Evolutionary conservation across 768 basidiomycete genomes (phyloP), one percentile per base, ranked within the genome.

Genomic region (Austroboletus eburneus): DNA sequence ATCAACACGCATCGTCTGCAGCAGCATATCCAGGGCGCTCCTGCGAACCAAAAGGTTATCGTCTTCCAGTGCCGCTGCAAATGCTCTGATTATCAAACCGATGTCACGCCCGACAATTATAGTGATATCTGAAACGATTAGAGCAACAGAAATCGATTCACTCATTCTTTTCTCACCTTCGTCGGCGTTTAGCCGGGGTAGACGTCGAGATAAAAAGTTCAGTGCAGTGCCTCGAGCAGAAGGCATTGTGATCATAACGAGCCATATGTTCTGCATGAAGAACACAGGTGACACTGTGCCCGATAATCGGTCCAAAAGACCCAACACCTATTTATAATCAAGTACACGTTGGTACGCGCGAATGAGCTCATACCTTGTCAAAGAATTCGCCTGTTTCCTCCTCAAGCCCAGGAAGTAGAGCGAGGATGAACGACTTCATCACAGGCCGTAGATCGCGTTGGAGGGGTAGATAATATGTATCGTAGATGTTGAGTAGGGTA

Each of bases 301-400:
- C 3, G 93, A 90, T 2, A 98, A 67, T 27, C 79, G 77, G 64
- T 93, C 89, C 44, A 98, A 73, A 14, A 99, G 66, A 40, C 72
- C 71, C 25, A 97, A 64, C 27, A 95, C 91, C 89, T 91, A 55
- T 24, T 45, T 33, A 39, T 39, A 39, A 45, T 62, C 37, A 35
- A 56, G 45, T 57, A 49, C 18, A 39, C 18, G n/a, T n/a, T n/a
- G 9, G 16, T 21, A 25, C 16, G 7, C 14, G 14, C 5, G 5
- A 14, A 16, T 17, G 9, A 30, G 5, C 17, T 18, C 49, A 33
- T 44, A 84, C 87, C 72, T 88, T 89, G 43, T 98, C 96, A 57
- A 97, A 97, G 69, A 89, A 96, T 67, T 98, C 96, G 1, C 93
- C 90, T 0, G 92, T 94, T 66, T 97, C 95, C 64, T 99, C 96